Percentiles rank a stretch among this genome's conserved stretches.
Evolutionary conservation across 2,329 filamentous ascomycete genomes (phyloP).

Genomic region (Stemphylium vesicarium): DNA sequence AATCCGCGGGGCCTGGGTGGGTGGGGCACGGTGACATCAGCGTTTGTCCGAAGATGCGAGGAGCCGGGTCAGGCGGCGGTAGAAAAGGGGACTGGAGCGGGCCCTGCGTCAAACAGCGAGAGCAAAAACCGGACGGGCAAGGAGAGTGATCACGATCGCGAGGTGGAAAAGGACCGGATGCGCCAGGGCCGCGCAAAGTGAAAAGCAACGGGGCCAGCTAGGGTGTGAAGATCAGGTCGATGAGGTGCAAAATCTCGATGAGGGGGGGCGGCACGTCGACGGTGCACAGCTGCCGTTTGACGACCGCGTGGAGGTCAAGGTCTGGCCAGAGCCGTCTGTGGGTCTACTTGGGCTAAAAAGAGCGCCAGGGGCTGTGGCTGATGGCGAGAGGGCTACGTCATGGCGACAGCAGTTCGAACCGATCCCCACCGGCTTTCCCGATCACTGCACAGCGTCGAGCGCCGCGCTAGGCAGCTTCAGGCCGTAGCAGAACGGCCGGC

Average conservation of each 20-base stretch:
- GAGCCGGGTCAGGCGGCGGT: slow-evolving; percentile 13
- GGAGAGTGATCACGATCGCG: slow-evolving; percentile 2
- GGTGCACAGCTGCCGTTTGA: slow-evolving; percentile 23
- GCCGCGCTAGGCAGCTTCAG: slow-evolving; percentile 3
- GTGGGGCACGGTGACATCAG: slow-evolving; percentile 11
- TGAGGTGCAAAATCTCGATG: slow-evolving; percentile 24
- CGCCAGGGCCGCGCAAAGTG: slow-evolving; percentile 5
- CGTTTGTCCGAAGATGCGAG: slow-evolving; percentile 2
- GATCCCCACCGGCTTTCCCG: slow-evolving; percentile 25
- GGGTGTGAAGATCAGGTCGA: slow-evolving; percentile 14
- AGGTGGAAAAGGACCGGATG: slow-evolving; percentile 8
- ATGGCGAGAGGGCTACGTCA: slow-evolving; percentile 24
- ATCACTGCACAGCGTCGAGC: slow-evolving; percentile 15
- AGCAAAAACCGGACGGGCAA: neutral
- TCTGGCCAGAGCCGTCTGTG: slow-evolving; percentile 16
- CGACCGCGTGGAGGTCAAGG: slow-evolving; percentile 16
- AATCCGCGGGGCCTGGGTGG: neutral
- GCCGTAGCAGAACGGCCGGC: slow-evolving; percentile 7
- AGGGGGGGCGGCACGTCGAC: too few relatives aligned
- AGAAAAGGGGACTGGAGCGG: slow-evolving; percentile 7
- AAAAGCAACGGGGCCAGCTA: slow-evolving; percentile 10
- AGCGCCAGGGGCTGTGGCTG: slow-evolving; percentile 25
- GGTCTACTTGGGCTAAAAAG: slow-evolving; percentile 4
- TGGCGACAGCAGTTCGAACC: neutral
- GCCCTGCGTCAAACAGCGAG: slow-evolving; percentile 13